Evolutionary conservation across 805 yeast species (phyloP).

Genomic region (Naumovozyma dairenensis): DNA sequence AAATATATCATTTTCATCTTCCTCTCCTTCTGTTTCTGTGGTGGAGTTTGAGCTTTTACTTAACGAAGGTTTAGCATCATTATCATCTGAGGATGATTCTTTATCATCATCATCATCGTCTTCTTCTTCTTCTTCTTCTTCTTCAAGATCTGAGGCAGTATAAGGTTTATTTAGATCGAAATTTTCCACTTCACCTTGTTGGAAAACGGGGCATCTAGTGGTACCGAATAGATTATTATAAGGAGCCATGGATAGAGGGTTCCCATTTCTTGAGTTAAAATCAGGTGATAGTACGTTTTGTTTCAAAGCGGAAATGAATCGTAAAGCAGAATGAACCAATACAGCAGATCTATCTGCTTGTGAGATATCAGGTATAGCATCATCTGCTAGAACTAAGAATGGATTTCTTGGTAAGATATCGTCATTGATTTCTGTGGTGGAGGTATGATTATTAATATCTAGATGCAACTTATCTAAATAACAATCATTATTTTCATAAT

Average conservation of each 20-base stretch:
- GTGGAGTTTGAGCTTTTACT: slow-evolving; percentile 3
- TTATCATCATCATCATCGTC: slow-evolving; percentile 5
- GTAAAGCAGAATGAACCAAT: slow-evolving; percentile 52
- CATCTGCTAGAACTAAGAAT: slow-evolving; percentile 62
- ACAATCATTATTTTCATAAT: slow-evolving; percentile 35
- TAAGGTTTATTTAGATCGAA: slow-evolving; percentile 35
- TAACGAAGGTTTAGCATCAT: slow-evolving; percentile 4
- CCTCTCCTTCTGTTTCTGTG: slow-evolving; percentile 1
- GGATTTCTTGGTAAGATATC: slow-evolving; percentile 72
- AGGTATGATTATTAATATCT: slow-evolving; percentile 34
- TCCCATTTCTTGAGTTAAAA: slow-evolving; percentile 38
- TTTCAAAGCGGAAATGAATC: slow-evolving; percentile 54
- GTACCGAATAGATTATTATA: slow-evolving; percentile 61
- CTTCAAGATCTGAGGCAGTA: slow-evolving; percentile 36
- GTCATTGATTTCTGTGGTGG: slow-evolving; percentile 54
- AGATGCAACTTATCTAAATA: slow-evolving; percentile 44
- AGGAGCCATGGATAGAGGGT: slow-evolving; percentile 57
- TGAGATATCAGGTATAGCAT: slow-evolving; percentile 52
- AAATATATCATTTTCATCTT: slow-evolving; percentile 10
- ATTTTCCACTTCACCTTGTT: slow-evolving; percentile 21
- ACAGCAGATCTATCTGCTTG: slow-evolving; percentile 64
- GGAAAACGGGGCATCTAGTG: slow-evolving; percentile 42
- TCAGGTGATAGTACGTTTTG: slow-evolving; percentile 48
- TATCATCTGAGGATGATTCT: background rate
- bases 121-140: slow-evolving; percentile 22